These are phyloP conservation scores for Gossypium anomalum DNA, from an alignment of 345 rosid species.

Conservation along the genomic window DNA sequence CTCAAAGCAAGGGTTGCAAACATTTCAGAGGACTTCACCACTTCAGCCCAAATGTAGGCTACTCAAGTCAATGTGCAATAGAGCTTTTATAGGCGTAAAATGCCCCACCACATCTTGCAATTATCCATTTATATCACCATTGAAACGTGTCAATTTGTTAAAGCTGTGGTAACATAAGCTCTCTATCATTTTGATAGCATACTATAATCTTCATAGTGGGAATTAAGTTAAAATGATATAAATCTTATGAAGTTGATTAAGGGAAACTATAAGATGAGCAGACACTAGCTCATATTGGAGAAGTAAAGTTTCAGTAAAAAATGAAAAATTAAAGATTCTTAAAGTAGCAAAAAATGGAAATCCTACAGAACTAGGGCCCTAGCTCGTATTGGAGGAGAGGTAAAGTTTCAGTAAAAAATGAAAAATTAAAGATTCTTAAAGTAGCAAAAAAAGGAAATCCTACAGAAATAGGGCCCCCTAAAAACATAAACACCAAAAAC, in stretches of 20 bases:
- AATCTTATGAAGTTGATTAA: background rate
- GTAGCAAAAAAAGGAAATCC: background rate
- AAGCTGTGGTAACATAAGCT: constrained; percentile 2
- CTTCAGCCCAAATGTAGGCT: background rate
- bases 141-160: background rate
- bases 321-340: background rate
- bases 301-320: background rate
- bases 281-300: background rate
- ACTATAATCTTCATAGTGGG: background rate
- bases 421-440: background rate
- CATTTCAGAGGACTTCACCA: background rate
- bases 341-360: background rate
- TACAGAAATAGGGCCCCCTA: background rate
- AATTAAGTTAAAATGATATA: background rate
- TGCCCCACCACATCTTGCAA: background rate
- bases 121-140: background rate
- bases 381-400: background rate
- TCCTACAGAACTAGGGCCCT: background rate
- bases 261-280: background rate
- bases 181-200: constrained; percentile 1
- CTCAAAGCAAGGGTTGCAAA: background rate
- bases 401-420: background rate
- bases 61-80: background rate
- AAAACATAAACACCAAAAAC: background rate
- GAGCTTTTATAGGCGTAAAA: background rate